phyloP scores from a whole-genome alignment of 257 asterid species.

The Scutellaria minor region DNA sequence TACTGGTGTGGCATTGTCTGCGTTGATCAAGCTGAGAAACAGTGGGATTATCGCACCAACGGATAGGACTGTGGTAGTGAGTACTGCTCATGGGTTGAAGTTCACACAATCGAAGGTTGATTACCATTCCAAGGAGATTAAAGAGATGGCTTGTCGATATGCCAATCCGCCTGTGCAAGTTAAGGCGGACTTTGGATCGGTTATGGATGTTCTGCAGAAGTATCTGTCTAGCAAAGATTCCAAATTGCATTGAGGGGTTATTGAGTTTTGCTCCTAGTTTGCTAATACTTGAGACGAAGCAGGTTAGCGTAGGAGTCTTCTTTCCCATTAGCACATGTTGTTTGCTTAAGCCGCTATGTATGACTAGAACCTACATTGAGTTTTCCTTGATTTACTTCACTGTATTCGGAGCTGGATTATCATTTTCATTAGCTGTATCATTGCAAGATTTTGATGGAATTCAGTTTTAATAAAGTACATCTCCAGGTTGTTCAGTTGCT shows the following conservation, averaged over 20 bases:
- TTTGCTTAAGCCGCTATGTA: slow-evolving; percentile 28
- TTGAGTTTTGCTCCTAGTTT: slow-evolving; percentile 38
- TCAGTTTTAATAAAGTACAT: slow-evolving; percentile 28
- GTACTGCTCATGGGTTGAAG: slow-evolving; percentile 91
- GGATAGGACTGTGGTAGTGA: slow-evolving; percentile 86
- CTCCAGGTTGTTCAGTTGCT: slow-evolving; percentile 18
- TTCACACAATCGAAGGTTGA: slow-evolving; percentile 78
- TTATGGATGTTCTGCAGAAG: slow-evolving; percentile 86
- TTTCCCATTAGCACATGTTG: slow-evolving; percentile 15
- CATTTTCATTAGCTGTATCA: slow-evolving; percentile 33
- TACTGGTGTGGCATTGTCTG: slow-evolving; percentile 87
- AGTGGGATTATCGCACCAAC: slow-evolving; percentile 66
- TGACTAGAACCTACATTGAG: slow-evolving; percentile 29
- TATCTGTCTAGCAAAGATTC: slow-evolving; percentile 66
- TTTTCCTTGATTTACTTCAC: slow-evolving; percentile 26
- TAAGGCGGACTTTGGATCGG: slow-evolving; percentile 85
- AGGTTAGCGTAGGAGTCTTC: slow-evolving; percentile 40
- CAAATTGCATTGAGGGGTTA: slow-evolving; percentile 43
- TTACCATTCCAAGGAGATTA: slow-evolving; percentile 74
- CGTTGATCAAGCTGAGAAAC: slow-evolving; percentile 72
- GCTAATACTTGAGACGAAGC: slow-evolving; percentile 13
- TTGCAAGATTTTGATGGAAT: slow-evolving; percentile 31
- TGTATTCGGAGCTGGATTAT: slow-evolving; percentile 29
- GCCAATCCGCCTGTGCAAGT: slow-evolving; percentile 87
- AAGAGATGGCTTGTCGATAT: slow-evolving; percentile 72